Conservation (phyloP, 1,284 basidiomycete genomes). For the Microbotryum saponariae region DNA sequence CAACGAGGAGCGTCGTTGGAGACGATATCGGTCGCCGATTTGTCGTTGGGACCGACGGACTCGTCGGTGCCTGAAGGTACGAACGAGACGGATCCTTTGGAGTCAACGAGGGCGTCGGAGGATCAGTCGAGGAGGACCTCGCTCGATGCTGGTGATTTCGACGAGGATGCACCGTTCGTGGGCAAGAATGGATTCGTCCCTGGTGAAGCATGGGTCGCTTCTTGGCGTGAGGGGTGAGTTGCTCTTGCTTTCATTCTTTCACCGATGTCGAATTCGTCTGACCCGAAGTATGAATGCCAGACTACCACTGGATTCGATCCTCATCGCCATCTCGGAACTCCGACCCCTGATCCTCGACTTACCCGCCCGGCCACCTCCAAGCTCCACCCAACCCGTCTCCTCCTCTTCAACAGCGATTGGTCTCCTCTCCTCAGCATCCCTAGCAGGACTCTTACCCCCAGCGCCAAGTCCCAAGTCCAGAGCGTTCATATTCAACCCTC, state of each 20-base stretch:
- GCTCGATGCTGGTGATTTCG: background rate
- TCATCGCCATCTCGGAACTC: slow-evolving; percentile 75
- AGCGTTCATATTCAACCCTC: slow-evolving; percentile 67
- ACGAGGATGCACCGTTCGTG: slow-evolving; percentile 23
- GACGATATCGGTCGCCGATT: slow-evolving; percentile 43
- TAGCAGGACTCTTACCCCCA: slow-evolving; percentile 71
- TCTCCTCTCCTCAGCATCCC: slow-evolving; percentile 52
- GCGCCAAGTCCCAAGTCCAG: slow-evolving; percentile 59
- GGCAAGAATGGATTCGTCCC: slow-evolving; percentile 71
- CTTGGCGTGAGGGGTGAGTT: slow-evolving; percentile 74
- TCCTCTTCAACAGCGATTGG: slow-evolving; percentile 53
- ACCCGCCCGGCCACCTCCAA: slow-evolving; percentile 2
- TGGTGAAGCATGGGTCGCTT: slow-evolving; percentile 82
- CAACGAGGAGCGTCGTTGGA: slow-evolving; percentile 45
- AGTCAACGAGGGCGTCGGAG: no score
- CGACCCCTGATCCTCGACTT: slow-evolving; percentile 47
- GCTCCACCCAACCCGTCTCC: slow-evolving; percentile 41
- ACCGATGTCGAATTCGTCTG: background rate
- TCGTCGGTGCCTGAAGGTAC: background rate
- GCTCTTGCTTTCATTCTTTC: background rate
- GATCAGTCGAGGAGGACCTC: no score
- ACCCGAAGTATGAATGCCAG: slow-evolving; percentile 42
- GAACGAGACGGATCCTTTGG: no score
- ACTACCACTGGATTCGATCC: slow-evolving; percentile 72
- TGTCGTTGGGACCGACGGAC: background rate